These are phyloP conservation scores for Gigaspora rosea DNA, from an alignment of 192 early-diverging fungal genomes.

Conservation along the genomic window DNA sequence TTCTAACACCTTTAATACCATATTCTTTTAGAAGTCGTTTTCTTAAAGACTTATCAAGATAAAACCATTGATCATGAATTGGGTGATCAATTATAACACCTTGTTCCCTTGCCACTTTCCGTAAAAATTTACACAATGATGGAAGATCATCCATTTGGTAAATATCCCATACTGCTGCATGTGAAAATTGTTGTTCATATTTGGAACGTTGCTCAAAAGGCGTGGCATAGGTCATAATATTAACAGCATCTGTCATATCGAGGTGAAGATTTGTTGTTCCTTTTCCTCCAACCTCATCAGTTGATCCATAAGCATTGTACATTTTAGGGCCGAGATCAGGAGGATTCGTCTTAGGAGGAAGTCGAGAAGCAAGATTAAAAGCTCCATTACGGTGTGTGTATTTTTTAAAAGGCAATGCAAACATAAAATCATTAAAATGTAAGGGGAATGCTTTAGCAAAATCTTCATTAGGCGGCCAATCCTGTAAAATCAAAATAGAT, in stretches of 20 bases:
- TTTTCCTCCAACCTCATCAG: slow-evolving; percentile 45
- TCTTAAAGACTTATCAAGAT: slow-evolving; percentile 53
- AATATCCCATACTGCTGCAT: slow-evolving; percentile 68
- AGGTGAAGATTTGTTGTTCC: slow-evolving; percentile 78
- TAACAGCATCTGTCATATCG: slow-evolving; percentile 80
- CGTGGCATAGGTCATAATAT: slow-evolving; percentile 66
- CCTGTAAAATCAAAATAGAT: slow-evolving; percentile 2
- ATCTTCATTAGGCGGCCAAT: slow-evolving; percentile 14
- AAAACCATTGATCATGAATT: slow-evolving; percentile 71
- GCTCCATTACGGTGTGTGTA: background rate
- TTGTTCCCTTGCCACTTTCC: slow-evolving; percentile 22
- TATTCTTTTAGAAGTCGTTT: slow-evolving; percentile 40
- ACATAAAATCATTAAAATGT: slow-evolving; percentile 10
- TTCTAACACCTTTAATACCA: slow-evolving; percentile 52
- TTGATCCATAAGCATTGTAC: slow-evolving; percentile 39
- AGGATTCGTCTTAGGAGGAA: background rate
- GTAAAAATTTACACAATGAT: slow-evolving; percentile 44
- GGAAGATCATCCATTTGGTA: slow-evolving; percentile 47
- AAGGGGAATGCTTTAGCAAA: slow-evolving; percentile 2
- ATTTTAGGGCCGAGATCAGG: slow-evolving; percentile 19
- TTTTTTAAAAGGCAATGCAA: background rate
- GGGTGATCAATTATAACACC: slow-evolving; percentile 44
- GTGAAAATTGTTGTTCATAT: slow-evolving; percentile 8
- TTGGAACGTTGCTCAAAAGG: background rate
- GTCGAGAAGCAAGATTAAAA: background rate